Base-by-base conservation (phyloP, 2,329 filamentous ascomycete species). In the Colletotrichum magnum region DNA sequence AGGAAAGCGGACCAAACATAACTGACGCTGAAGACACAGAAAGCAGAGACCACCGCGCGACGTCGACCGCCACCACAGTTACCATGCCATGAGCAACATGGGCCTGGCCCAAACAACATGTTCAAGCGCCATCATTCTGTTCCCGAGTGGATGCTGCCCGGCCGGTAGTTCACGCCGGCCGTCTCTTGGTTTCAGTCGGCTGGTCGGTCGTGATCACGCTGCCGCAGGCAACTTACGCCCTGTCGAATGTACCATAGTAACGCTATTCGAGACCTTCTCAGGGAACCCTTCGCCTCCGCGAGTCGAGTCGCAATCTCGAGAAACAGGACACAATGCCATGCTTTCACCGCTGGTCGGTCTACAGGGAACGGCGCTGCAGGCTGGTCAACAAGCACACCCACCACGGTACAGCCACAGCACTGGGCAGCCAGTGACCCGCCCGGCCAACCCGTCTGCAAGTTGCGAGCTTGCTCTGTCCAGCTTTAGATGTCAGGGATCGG, bases 231-330 rank as follows among this genome's bases (percentile, higher is more conserved):
- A 24, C 21, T 24, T 24, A 24, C 21, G 21, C 21, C 21, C 21
- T 24, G 13, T 47, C 5, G 16, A 43, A 13, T 6, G 28, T 52
- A 18, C 21, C 57, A 50, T 50, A 28, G n/a, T 15, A 26, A 47
- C 56, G 15, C 10, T 15, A 15, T 28, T 21, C 12, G 6, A n/a
- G 26, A 32, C 43, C 16, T 48, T 24, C 36, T 43, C 32, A 45
- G 18, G 52, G 48, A 60, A 24, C 16, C 52, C 13, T 58, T 36
- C 7, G 5, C n/a, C 52, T 45, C 24, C 5, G n/a, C 41, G 26
- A 41, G 52, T 32, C n/a, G 58, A 36, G 45, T 51, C 45, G 53
- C 36, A 64, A 68, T 52, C 59, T 64, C 32, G 15, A 64, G 36
- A 58, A 58, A 63, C 45, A 45, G n/a, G 36, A 39, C 26, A 36